Evolutionary conservation across 1,284 basidiomycete species (phyloP).

Genomic region (Moniliophthora roreri): DNA sequence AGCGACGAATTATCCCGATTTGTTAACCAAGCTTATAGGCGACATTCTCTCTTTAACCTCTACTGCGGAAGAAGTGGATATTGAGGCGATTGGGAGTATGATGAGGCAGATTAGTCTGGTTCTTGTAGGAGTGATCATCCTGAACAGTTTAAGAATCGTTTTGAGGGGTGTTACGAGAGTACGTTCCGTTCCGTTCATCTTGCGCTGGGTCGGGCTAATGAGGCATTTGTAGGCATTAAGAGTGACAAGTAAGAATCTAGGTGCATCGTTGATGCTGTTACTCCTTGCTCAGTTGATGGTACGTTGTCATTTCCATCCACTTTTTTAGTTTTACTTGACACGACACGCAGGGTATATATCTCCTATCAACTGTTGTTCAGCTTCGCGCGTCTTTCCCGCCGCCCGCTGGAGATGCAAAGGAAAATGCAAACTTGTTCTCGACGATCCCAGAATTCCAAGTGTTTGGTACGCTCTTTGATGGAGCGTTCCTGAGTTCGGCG

Average conservation of each 20-base stretch:
- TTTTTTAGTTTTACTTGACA: background rate
- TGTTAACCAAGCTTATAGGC: constrained; percentile 57
- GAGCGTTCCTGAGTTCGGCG: constrained; percentile 62
- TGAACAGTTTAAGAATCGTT: constrained; percentile 67
- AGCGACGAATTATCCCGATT: constrained; percentile 51
- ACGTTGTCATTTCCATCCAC: constrained; percentile 19
- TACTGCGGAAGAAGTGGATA: constrained; percentile 25
- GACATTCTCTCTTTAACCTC: constrained; percentile 48
- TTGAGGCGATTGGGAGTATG: constrained; percentile 35
- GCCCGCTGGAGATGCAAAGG: constrained; percentile 20
- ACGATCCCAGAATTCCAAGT: constrained; percentile 72
- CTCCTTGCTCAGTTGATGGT: constrained; percentile 80
- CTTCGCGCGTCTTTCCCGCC: constrained; percentile 75
- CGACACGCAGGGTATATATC: constrained; percentile 63
- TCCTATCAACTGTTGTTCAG: constrained; percentile 76
- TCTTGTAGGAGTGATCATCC: constrained; percentile 71
- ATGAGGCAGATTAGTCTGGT: constrained; percentile 58
- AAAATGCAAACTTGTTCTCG: constrained; percentile 56
- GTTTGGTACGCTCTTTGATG: constrained; percentile 74
- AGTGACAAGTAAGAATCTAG: constrained; percentile 65
- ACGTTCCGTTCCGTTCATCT: constrained; percentile 22
- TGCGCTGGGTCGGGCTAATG: background rate
- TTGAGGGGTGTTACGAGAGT: constrained; percentile 65
- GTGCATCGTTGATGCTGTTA: constrained; percentile 71
- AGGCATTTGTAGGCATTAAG: constrained; percentile 46